Evolutionary conservation across 495 filamentous ascomycete species (phyloP).

Genomic region (Pyrenula aspistea): DNA sequence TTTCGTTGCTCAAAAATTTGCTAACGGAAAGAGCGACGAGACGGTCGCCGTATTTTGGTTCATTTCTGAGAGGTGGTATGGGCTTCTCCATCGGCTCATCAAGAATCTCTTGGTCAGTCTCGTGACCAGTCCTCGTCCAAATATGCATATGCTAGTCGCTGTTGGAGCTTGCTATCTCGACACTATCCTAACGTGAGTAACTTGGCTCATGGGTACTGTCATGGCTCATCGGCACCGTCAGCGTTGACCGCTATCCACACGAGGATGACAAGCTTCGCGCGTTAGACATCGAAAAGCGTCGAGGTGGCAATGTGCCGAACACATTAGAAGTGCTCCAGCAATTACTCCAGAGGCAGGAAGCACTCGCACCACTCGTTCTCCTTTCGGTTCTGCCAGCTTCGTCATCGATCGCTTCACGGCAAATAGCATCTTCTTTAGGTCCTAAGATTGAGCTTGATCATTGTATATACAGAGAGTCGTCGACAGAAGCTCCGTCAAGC

Average conservation of each 20-base stretch:
- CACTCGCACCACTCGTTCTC: constrained; percentile 20
- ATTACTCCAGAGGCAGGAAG: constrained; percentile 19
- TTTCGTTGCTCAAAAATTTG: too few relatives aligned
- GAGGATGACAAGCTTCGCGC: constrained; percentile 67
- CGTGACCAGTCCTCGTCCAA: background rate
- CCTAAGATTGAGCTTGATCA: constrained; percentile 31
- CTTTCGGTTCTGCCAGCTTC: constrained; percentile 28
- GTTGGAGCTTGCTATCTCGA: constrained; percentile 58
- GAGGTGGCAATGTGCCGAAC: constrained; percentile 64
- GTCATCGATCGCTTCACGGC: constrained; percentile 23
- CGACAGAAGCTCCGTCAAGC: constrained; percentile 49
- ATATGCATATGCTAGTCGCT: constrained; percentile 31
- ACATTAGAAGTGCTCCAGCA: constrained; percentile 57
- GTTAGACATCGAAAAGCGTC: constrained; percentile 39
- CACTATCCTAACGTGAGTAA: constrained; percentile 51
- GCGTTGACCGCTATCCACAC: constrained; percentile 50
- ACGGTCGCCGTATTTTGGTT: too few relatives aligned
- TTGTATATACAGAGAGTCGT: constrained; percentile 47
- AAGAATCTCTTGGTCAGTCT: background rate
- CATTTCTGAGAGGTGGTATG: too few relatives aligned
- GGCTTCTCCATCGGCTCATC: too few relatives aligned
- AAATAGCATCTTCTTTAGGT: constrained; percentile 21
- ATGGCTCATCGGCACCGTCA: constrained; percentile 16
- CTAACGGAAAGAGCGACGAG: too few relatives aligned
- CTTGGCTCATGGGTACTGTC: background rate